Conservation (phyloP, 2,329 filamentous ascomycete species). For the Aspergillus sp. region DNA sequence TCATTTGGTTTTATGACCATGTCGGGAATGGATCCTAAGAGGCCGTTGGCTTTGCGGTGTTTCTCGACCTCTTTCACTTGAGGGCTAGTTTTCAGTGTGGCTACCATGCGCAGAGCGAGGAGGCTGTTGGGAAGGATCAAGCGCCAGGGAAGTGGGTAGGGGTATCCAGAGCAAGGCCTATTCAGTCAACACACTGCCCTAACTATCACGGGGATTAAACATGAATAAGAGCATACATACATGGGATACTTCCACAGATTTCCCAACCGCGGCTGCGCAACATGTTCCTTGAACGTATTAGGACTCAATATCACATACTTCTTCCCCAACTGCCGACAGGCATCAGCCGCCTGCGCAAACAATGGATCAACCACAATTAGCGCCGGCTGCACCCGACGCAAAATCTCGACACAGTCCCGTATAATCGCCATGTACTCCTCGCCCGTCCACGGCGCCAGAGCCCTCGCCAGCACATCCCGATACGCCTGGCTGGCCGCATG, state of each 20-base stretch:
- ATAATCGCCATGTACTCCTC: constrained; percentile 33
- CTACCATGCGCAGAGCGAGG: constrained; percentile 22
- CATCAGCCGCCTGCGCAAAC: constrained; percentile 34
- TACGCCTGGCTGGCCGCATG: constrained; percentile 20
- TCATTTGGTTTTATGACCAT: constrained; percentile 1
- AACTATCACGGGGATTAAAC: background rate
- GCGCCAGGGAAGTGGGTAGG: constrained; percentile 37
- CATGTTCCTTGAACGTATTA: constrained; percentile 38
- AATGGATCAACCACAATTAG: constrained; percentile 34
- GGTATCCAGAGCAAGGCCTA: constrained; percentile 34
- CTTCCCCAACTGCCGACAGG: constrained; percentile 26
- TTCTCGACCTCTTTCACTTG: constrained; percentile 13
- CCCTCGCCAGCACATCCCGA: constrained; percentile 5
- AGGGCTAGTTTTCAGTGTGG: constrained; percentile 10
- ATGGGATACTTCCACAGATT: constrained; percentile 14
- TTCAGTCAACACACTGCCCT: background rate
- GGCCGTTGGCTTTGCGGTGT: constrained; percentile 16
- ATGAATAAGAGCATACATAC: constrained; percentile 4
- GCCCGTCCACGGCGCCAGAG: constrained; percentile 22
- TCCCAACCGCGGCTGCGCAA: constrained; percentile 26
- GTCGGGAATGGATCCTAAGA: constrained; percentile 13
- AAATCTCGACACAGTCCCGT: constrained; percentile 23
- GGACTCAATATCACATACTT: constrained; percentile 33
- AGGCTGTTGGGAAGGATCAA: constrained; percentile 34
- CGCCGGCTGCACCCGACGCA: constrained; percentile 27